These are phyloP conservation scores for Chytriomyces confervae DNA, from an alignment of 192 early-diverging fungal species.

Conservation along the genomic window DNA sequence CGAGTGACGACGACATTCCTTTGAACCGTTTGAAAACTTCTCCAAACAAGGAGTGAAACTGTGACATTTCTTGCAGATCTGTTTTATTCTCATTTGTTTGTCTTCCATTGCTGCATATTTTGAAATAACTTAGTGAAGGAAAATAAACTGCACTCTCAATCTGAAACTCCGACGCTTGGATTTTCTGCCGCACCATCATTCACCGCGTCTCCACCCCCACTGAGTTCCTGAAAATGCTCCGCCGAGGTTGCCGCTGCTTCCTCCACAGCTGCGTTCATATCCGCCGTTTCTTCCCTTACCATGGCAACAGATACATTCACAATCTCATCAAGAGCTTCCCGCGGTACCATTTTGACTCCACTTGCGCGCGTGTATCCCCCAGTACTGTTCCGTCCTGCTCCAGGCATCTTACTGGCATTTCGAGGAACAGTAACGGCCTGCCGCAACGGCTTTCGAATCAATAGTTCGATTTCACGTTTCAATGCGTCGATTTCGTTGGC, in stretches of 20 bases:
- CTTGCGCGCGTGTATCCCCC: slow-evolving; percentile 12
- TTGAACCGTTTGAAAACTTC: slow-evolving; percentile 14
- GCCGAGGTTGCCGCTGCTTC: not conserved
- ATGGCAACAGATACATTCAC: not conserved
- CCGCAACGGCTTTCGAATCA: slow-evolving; percentile 55
- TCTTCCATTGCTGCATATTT: not conserved
- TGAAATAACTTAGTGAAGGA: not conserved
- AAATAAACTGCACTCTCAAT: not conserved
- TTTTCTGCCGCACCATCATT: not conserved
- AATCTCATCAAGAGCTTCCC: no score
- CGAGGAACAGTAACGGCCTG: slow-evolving; percentile 1
- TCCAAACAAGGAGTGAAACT: no score
- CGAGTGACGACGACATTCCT: slow-evolving; percentile 30
- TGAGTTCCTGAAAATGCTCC: not conserved
- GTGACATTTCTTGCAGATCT: not conserved
- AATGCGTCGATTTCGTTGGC: slow-evolving; percentile 58
- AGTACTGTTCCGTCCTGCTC: no score
- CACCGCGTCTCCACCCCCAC: not conserved
- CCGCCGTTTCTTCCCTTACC: not conserved
- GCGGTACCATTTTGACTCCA: slow-evolving; percentile 12
- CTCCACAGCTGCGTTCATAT: not conserved
- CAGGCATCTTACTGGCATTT: slow-evolving; percentile 16
- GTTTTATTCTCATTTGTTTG: not conserved
- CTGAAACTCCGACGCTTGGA: not conserved
- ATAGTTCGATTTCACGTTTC: slow-evolving; percentile 59